These are phyloP conservation scores for Aureobasidium musti DNA, from an alignment of 2,329 filamentous ascomycete species.

Conservation along the genomic window DNA sequence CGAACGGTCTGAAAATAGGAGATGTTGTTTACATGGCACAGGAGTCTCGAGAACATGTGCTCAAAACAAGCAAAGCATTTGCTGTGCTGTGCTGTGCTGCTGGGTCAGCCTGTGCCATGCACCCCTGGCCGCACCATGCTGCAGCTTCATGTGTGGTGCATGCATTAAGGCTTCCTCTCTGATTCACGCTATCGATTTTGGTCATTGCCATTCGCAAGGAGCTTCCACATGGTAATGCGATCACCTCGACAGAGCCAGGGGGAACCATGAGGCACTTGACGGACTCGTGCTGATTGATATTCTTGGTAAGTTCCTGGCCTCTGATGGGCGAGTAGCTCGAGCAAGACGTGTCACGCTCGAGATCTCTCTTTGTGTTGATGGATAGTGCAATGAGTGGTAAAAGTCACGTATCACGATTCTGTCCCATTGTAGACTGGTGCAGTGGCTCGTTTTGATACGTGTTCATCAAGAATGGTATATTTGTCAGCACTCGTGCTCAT, in stretches of 20 bases:
- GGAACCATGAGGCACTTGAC: neutral
- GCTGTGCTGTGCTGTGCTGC: neutral
- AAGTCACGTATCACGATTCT: constrained; percentile 4
- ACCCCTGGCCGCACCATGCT: constrained; percentile 27
- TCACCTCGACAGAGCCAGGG: neutral
- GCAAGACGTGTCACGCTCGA: constrained; percentile 1
- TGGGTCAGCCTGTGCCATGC: constrained; percentile 15
- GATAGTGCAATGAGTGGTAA: neutral
- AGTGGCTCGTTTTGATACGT: neutral
- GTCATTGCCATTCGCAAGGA: neutral
- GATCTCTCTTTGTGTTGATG: neutral
- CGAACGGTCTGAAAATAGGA: constrained; percentile 10
- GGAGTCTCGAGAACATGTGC: neutral
- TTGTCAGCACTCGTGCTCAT: constrained; percentile 18
- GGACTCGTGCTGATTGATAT: neutral
- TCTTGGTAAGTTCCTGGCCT: neutral
- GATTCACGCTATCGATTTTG: constrained; percentile 1
- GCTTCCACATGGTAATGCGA: neutral
- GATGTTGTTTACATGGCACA: constrained; percentile 23
- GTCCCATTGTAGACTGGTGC: neutral
- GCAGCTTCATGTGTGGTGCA: constrained; percentile 7
- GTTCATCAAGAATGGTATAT: neutral
- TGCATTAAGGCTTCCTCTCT: constrained; percentile 1
- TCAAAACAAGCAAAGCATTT: constrained; percentile 16
- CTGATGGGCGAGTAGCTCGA: neutral